A percentile compares a stretch with the other conserved stretches of the same genome.
These are phyloP conservation scores for Sindora glabra DNA, from an alignment of 306 rosid genomes.

Conservation along the genomic window DNA sequence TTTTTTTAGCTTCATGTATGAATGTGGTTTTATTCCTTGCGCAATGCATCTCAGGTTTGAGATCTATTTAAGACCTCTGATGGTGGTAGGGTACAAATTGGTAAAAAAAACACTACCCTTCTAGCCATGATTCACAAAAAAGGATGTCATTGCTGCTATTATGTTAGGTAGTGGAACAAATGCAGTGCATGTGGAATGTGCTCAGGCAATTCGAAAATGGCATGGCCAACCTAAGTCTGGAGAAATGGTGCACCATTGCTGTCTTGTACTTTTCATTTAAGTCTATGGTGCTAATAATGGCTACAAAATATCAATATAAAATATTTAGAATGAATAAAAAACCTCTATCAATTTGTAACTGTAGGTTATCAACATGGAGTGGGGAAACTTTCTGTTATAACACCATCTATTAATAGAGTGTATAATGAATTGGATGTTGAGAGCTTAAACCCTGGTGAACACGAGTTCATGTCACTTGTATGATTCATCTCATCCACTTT, in stretches of 20 bases:
- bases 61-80: too few species aligned
- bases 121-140: conserved; percentile 48
- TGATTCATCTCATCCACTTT: too few species aligned
- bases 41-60: too few species aligned
- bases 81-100: too few species aligned
- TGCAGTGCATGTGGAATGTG: conserved; percentile 83
- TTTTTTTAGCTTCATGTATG: too few species aligned
- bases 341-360: background rate
- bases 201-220: conserved; percentile 91
- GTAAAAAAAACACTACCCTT: too few species aligned
- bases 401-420: conserved; percentile 80
- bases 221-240: conserved; percentile 84
- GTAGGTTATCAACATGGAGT: conserved; percentile 92
- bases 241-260: conserved; percentile 59
- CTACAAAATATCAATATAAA: conserved; percentile 2
- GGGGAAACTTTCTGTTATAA: conserved; percentile 85
- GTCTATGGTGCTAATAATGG: background rate
- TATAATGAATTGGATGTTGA: conserved; percentile 59
- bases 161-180: conserved; percentile 92
- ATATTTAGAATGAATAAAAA: background rate
- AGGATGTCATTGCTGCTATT: conserved; percentile 71
- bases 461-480: conserved; percentile 14
- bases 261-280: background rate
- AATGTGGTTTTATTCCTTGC: too few species aligned
- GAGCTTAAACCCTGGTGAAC: conserved; percentile 88